Evolutionary conservation across 257 asterid species (phyloP), one percentile per base, ranked within the genome.

Genomic region (Cinchona pubescens): DNA sequence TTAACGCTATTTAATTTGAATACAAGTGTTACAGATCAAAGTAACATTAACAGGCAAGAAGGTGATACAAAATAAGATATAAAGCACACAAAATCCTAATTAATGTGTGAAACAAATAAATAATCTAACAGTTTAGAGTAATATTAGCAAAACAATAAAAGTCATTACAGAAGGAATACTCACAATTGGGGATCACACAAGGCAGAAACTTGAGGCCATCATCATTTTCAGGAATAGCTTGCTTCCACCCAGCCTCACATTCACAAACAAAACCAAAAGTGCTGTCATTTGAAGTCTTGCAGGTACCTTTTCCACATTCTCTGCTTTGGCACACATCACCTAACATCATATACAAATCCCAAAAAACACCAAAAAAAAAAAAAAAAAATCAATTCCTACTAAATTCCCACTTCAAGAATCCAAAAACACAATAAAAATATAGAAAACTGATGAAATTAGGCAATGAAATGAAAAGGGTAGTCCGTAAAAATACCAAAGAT

Each of bases 241-340:
- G 97, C 53, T 56, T 79, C 97, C 97, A 92, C 0, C 96, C 97
- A n/a, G 77, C 32, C 2, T 87, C 89, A 62, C 97, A 92, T 51
- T 74, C 86, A 78, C 97, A 90, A 59, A 5, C 88, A 64, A 75
- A 92, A 23, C 93, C 94, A 5, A 86, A 69, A 13, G 73, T 73
- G 76, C 56, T 81, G 35, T 79, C 80, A 3, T 72, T 79, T 10
- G 93, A 84, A 43, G 73, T 76, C 76, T 79, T 82, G 78, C 97
- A 90, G 4, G 56, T 16, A 2, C 56, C 97, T 55, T 84, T 87
- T 69, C 96, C 96, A 71, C 97, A 92, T 32, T 79, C 83, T 32
- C 71, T 65, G 25, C 19, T 75, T 77, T 86, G 53, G 78, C 96
- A 92, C 25, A 67, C 46, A 58, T 80, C 73, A 21, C 79, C 95